Evolutionary conservation across 2,329 filamentous ascomycete genomes (phyloP).

Genomic region (Pseudogymnoascus sp.): DNA sequence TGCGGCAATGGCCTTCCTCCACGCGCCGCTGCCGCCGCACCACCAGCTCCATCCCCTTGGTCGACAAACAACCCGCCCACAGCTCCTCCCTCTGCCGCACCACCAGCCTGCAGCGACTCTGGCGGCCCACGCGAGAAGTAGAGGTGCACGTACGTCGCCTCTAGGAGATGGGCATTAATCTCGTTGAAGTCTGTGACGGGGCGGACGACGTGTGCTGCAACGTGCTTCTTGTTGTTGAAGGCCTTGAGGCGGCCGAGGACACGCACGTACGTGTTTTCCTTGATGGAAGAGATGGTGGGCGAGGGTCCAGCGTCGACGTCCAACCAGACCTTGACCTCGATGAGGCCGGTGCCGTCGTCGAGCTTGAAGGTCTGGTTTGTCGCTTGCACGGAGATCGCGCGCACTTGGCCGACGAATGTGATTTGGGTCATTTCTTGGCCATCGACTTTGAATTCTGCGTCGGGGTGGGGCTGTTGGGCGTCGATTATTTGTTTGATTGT

Average conservation of each 20-base stretch:
- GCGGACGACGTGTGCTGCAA: constrained; percentile 74
- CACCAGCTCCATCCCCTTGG: constrained; percentile 28
- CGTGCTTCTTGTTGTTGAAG: constrained; percentile 76
- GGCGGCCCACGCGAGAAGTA: constrained; percentile 67
- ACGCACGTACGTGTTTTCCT: constrained; percentile 73
- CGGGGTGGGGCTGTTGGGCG: constrained; percentile 66
- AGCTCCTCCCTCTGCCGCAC: constrained; percentile 25
- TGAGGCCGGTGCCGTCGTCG: constrained; percentile 87
- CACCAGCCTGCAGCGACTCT: constrained; percentile 29
- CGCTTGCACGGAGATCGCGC: constrained; percentile 74
- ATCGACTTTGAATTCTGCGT: constrained; percentile 78
- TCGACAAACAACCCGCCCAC: constrained; percentile 31
- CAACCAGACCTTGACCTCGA: constrained; percentile 87
- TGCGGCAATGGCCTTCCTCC: constrained; percentile 31
- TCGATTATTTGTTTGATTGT: constrained; percentile 93
- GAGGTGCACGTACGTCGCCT: constrained; percentile 82
- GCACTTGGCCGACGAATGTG: constrained; percentile 85
- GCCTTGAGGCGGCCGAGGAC: constrained; percentile 78
- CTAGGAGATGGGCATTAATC: constrained; percentile 84
- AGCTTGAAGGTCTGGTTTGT: constrained; percentile 90
- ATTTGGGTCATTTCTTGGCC: constrained; percentile 62
- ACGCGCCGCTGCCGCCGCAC: constrained; percentile 22
- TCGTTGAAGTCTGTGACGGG: constrained; percentile 83
- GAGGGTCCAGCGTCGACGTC: constrained; percentile 37
- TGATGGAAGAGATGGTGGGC: constrained; percentile 43